These are phyloP conservation scores for Vitis riparia DNA, from an alignment of 164 flowering plant species.

Conservation along the genomic window DNA sequence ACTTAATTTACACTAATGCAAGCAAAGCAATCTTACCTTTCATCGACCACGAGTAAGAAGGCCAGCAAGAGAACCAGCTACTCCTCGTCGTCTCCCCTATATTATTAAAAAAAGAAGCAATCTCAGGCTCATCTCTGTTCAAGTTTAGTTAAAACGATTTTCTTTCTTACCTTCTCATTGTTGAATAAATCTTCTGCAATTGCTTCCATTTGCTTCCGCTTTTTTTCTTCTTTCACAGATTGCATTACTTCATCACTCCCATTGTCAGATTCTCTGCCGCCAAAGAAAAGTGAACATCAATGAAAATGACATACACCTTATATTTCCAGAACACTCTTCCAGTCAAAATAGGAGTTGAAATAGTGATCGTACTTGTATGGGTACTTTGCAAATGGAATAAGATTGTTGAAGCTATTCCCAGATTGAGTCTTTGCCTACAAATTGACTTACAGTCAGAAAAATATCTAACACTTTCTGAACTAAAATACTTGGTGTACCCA, in stretches of 20 bases:
- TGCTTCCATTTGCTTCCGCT: slow-evolving; percentile 80
- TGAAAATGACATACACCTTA: not conserved
- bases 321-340: too few species aligned
- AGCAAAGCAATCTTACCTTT: slow-evolving; percentile 13
- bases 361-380: slow-evolving; percentile 64
- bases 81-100: slow-evolving; percentile 56
- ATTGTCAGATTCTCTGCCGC: slow-evolving; percentile 54
- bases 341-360: not conserved
- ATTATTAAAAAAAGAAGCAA: not conserved
- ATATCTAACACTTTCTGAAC: too few species aligned
- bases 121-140: not conserved
- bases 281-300: slow-evolving; percentile 2
- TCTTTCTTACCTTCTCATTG: slow-evolving; percentile 51
- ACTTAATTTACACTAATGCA: not conserved
- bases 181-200: slow-evolving; percentile 84
- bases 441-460: slow-evolving; percentile 6
- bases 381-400: slow-evolving; percentile 70
- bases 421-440: slow-evolving; percentile 36
- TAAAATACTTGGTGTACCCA: too few species aligned
- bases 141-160: not conserved
- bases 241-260: slow-evolving; percentile 54
- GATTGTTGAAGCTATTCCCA: slow-evolving; percentile 80
- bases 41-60: slow-evolving; percentile 47
- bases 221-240: slow-evolving; percentile 74
- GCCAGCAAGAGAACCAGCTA: slow-evolving; percentile 48